Base-by-base conservation (phyloP, 2,329 filamentous ascomycete genomes). In the Neofusicoccum cordaticola region DNA sequence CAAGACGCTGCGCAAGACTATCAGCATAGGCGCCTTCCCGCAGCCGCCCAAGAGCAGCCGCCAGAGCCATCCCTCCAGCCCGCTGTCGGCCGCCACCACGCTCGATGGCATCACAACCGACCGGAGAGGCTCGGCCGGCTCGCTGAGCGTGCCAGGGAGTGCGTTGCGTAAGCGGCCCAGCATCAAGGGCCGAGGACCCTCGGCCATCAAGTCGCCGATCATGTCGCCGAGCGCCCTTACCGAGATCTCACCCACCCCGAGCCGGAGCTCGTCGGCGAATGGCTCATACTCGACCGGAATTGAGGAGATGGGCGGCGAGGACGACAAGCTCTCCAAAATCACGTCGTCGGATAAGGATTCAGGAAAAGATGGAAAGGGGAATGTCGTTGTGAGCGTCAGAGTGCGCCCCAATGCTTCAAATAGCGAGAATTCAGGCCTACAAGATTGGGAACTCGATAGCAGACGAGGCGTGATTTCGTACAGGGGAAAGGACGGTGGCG, bases 21-120 rank as follows among this genome's bases (percentile, higher is more conserved):
- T 96, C 72, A 97, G 93, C 82, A 96, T 97, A 73, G 94, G 93
- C 74, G 89, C 92, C 0, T 97, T 98, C 73, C 94, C 94, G 35
- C 91, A 96, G 68, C 94, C 94, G 13, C 94, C 94, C 13, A 88
- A 88, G 69, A 51, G 15, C 44, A 51, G 37, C 34, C 62, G 83
- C 85, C 68, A 79, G 82, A 53, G 80, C 80, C 81, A 87, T 64
- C 91, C 86, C 60, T 86, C 83, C 63, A 85, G 74, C 77, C 84
- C 72, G 70, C 79, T 80, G 50, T 80, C 74, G 61, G 76, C 67
- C 72, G 82, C 65, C 86, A 77, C 87, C 84, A 67, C 77, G 4
- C 71, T 75, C 5, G 71, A 69, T 63, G 70, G 69, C 51, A 72
- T 76, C 61, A 72, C 74, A 41, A 71, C 76, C 31, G 71, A 73